Evolutionary conservation across 2,329 filamentous ascomycete genomes (phyloP).

Genomic region (Ilyonectria robusta): DNA sequence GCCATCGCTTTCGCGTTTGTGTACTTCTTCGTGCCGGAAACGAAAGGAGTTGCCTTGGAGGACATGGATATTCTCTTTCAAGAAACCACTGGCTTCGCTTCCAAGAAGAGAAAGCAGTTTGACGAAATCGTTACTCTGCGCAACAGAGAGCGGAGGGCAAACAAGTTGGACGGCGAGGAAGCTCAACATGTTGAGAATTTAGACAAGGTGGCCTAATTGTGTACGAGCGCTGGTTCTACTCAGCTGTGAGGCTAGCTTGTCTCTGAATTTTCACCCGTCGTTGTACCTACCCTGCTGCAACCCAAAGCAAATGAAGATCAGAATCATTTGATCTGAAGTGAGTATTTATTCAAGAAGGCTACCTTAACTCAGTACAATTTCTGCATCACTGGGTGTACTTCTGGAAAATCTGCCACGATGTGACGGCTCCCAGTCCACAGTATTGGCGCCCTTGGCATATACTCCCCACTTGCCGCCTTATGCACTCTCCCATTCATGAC

Average conservation of each 20-base stretch:
- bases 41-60: conserved; percentile 45
- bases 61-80: conserved; percentile 47
- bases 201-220: not conserved
- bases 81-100: conserved; percentile 23
- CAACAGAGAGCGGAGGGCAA: not conserved
- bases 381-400: conserved; percentile 12
- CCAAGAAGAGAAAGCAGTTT: conserved; percentile 9
- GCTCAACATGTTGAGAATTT: conserved; percentile 13
- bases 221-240: no score
- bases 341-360: not conserved
- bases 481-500: conserved; percentile 24
- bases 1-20: conserved; percentile 31
- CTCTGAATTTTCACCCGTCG: no score
- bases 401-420: conserved; percentile 3
- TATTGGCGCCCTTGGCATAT: not conserved
- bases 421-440: not conserved
- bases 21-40: conserved; percentile 43
- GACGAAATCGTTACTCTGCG: conserved; percentile 10
- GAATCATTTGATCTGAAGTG: not conserved
- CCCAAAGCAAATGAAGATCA: no score
- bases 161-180: conserved; percentile 11
- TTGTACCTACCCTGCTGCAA: no score
- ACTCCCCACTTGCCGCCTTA: conserved; percentile 13
- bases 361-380: conserved; percentile 5
- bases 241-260: no score